Base-by-base conservation (phyloP, 2,329 filamentous ascomycete species). In the Diaporthe amygdali region DNA sequence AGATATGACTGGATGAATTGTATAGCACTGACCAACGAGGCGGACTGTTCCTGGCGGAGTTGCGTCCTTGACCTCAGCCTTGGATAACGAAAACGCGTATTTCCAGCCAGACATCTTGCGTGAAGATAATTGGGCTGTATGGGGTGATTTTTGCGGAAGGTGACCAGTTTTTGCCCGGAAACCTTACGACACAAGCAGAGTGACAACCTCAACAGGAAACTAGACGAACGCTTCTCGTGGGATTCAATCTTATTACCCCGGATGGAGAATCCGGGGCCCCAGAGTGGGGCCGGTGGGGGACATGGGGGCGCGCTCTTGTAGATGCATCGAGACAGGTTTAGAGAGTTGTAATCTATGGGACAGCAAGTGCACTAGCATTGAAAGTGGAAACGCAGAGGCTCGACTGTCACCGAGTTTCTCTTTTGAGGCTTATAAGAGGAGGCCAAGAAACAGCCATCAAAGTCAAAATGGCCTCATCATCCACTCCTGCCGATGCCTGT, bases 61-160 rank as follows among this genome's bases (percentile, higher is more conserved):
- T 47, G 59, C 59, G 59, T 63, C 59, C 59, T 63, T 63, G 27
- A 63, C 59, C 44, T 47, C 59, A 63, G 59, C 41, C 41, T 63
- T 63, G 59, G 59, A 63, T 22, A 63, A 32, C 5, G 59, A 47
- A 34, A 47, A 63, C 14, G 59, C 59, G 41, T 63, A 34, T 15
- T 25, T 63, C 59, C 59, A 63, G 44, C 59, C 59, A 30, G 59
- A 63, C 59, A 63, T 63, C 17, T 47, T 63, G 41, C 41, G 22
- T 37, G 27, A 47, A 17, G 30, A 46, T n/a, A 63, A 20, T 6
- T 37, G 59, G 59, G 41, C 59, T 47, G 20, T 63, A 17, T 47
- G 41, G 41, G 27, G 20, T 63, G 59, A 49, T 2, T 37, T 34
- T 34, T 37, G 27, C 59, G 47, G n/a, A 7, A 47, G 41, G 34